Evolutionary conservation across 306 rosid genomes (phyloP).

Genomic region (Aeschynomene evenia): DNA sequence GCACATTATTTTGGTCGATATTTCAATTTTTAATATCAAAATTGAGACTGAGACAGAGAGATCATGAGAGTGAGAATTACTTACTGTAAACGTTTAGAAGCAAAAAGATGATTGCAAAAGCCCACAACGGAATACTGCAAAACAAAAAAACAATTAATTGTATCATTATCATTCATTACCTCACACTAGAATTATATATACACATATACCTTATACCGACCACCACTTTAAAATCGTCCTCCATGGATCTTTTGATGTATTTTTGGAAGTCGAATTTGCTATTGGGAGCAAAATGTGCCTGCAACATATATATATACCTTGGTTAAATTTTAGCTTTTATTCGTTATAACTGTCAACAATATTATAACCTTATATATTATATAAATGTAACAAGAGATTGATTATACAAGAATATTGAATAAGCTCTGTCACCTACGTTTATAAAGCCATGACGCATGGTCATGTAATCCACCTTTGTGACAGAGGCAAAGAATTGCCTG

Average conservation of each 20-base stretch:
- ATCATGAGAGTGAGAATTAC: constrained; percentile 31
- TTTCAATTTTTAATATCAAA: background rate
- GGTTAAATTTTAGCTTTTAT: too few species aligned
- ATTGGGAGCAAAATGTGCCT: constrained; percentile 69
- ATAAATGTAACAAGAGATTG: too few species aligned
- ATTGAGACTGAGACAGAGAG: background rate
- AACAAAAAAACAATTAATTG: background rate
- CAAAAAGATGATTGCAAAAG: constrained; percentile 52
- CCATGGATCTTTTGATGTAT: constrained; percentile 71
- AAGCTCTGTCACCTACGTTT: constrained; percentile 44
- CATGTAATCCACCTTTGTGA: constrained; percentile 68
- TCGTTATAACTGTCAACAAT: too few species aligned
- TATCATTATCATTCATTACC: background rate
- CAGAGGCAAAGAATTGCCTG: constrained; percentile 60
- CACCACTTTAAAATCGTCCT: constrained; percentile 73
- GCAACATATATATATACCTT: too few species aligned
- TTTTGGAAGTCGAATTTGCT: constrained; percentile 68
- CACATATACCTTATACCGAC: constrained; percentile 66
- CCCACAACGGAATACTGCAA: constrained; percentile 66
- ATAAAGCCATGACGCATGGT: constrained; percentile 75
- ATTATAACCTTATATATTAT: too few species aligned
- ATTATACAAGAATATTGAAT: too few species aligned
- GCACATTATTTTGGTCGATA: background rate
- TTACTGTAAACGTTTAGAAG: constrained; percentile 61
- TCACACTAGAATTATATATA: too few species aligned